Conservation (phyloP, 257 asterid genomes). For the Salvia hispanica region DNA sequence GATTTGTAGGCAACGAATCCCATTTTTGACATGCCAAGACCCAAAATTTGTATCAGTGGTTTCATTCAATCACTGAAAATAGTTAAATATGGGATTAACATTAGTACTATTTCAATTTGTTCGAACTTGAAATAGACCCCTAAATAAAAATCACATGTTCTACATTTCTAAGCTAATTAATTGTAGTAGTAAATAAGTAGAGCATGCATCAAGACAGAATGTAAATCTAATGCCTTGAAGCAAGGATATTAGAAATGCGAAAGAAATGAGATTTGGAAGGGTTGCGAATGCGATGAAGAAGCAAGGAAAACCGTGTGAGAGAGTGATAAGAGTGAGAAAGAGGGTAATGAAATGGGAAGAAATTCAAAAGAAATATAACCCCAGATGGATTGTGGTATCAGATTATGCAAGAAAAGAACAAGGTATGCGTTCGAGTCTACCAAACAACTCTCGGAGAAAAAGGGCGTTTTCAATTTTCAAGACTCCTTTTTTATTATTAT, state of each 20-base stretch:
- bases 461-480: constrained; percentile 5
- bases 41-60: constrained; percentile 1
- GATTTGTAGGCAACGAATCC: constrained; percentile 54
- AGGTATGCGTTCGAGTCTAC: not conserved
- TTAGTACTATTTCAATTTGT: constrained; percentile 26
- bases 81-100: constrained; percentile 25
- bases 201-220: constrained; percentile 19
- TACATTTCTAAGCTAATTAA: constrained; percentile 15
- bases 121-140: constrained; percentile 11
- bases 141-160: constrained; percentile 12
- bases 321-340: no score
- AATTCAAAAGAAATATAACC: constrained; percentile 25
- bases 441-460: constrained; percentile 18
- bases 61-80: not conserved
- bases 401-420: constrained; percentile 15
- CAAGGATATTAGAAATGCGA: constrained; percentile 3
- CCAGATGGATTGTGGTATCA: constrained; percentile 36
- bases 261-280: constrained; percentile 33
- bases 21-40: constrained; percentile 49
- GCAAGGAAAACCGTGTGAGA: constrained; percentile 11
- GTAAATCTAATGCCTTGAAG: constrained; percentile 23
- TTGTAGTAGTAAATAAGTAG: not conserved
- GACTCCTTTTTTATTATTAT: no score
- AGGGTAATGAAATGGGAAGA: constrained; percentile 23
- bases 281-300: not conserved